Evolutionary conservation across 805 yeast genomes (phyloP).

Genomic region (Yarrowia deformans): DNA sequence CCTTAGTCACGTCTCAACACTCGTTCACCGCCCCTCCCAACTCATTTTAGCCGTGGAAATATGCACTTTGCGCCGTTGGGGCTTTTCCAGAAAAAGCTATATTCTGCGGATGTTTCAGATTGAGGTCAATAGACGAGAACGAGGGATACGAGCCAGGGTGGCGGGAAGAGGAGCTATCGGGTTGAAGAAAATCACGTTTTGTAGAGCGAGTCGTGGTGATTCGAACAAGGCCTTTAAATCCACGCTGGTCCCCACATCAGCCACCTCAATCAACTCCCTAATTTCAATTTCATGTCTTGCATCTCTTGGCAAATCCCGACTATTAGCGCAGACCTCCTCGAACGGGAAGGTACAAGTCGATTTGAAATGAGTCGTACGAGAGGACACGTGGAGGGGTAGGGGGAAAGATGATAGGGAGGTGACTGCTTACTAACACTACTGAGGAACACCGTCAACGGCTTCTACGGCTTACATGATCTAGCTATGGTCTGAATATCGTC

Average conservation of each 20-base stretch:
- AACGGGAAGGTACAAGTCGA: too few relatives aligned
- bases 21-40: background rate
- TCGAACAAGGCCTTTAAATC: too few relatives aligned
- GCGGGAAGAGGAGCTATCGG: background rate
- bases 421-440: too few relatives aligned
- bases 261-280: too few relatives aligned
- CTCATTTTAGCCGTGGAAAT: slow-evolving; percentile 2
- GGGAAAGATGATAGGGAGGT: too few relatives aligned
- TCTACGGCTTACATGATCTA: too few relatives aligned
- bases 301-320: background rate
- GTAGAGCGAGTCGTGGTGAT: background rate
- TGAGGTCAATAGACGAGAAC: background rate
- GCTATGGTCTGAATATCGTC: too few relatives aligned
- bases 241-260: too few relatives aligned
- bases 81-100: background rate
- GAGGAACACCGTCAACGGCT: too few relatives aligned
- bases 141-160: background rate
- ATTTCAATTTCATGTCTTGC: too few relatives aligned
- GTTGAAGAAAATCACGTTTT: background rate
- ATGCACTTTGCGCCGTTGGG: slow-evolving; percentile 12
- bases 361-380: background rate
- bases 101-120: slow-evolving; percentile 9
- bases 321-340: background rate
- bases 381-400: too few relatives aligned
- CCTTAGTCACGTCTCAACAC: too few relatives aligned